Evolutionary conservation across 495 filamentous ascomycete species (phyloP), one percentile per base, ranked within the genome.

Genomic region (Podospora pseudoanserina): DNA sequence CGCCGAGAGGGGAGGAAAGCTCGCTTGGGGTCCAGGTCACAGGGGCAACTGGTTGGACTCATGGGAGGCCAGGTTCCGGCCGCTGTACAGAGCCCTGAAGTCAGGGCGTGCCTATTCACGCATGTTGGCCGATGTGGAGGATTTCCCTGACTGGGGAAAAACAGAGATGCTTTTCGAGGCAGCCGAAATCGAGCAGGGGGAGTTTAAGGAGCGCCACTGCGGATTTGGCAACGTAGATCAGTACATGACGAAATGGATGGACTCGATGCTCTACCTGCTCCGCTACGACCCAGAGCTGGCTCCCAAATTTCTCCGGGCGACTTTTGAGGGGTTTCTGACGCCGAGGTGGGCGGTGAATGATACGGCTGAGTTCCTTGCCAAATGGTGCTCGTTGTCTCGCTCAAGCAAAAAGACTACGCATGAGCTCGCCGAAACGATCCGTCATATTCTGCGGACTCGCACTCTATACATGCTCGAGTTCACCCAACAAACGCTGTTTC

Each of bases 331-430:
- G 19, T 65, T 73, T 1, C 77, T 72, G 65, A 82, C 84, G n/a
- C 78, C 82, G 15, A 80, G 79, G 56, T 83, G 82, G 53, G 80
- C 86, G 64, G 74, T 87, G 11, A 74, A 74, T 39, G 87, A 91
- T 71, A 79, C 82, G 64, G 65, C 90, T 23, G 66, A 79, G 7
- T 81, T 84, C 60, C 65, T 90, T 60, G 76, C 77, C 19, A 68
- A 44, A 5, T 63, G 63, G 64, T 18, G 26, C 62, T 49, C 26
- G 11, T 5, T 18, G 30, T 13, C n/a, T 5, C 19, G 5, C 2
- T 28, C 16, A 5, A 30, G 34, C 20, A n/a, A 11, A 20, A 30
- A 39, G 28, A 39, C 60, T 11, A 55, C 20, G 11, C 55, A 23
- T 16, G 39, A n/a, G 0, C 59, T 77, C 2, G 16, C 67, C 3